These are phyloP conservation scores for Suillus lakei DNA, from an alignment of 768 basidiomycete genomes.

Conservation along the genomic window DNA sequence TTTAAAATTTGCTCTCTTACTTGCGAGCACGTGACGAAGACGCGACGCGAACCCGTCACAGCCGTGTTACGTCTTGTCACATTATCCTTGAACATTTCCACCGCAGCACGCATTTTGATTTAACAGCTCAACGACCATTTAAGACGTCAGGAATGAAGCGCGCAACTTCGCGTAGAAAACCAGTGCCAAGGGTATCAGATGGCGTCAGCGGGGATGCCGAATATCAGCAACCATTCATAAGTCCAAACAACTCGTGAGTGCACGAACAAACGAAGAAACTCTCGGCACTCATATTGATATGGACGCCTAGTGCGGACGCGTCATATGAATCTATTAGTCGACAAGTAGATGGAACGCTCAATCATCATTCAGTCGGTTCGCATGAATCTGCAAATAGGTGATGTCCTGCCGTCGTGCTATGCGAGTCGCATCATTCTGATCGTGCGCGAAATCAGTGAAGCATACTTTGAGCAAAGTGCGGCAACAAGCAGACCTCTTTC, in stretches of 20 bases:
- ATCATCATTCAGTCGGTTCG: slow-evolving; percentile 9
- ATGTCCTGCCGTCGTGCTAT: not conserved
- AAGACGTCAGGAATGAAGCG: not conserved
- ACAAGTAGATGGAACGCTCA: slow-evolving; percentile 4
- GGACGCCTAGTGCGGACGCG: not conserved
- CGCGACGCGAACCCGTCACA: slow-evolving; percentile 15
- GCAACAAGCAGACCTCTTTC: not conserved
- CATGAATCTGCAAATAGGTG: slow-evolving; percentile 10
- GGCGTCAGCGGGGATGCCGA: slow-evolving; percentile 3
- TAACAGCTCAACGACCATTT: not conserved
- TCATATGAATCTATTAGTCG: slow-evolving; percentile 4
- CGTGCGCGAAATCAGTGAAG: slow-evolving; percentile 14
- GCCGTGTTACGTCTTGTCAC: slow-evolving; percentile 18
- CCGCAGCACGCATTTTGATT: slow-evolving; percentile 10
- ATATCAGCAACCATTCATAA: not conserved
- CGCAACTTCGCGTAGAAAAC: slow-evolving; percentile 30
- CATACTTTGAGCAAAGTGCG: not conserved
- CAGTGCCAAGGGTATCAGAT: slow-evolving; percentile 15
- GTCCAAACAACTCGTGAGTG: slow-evolving; percentile 5
- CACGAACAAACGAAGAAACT: not conserved
- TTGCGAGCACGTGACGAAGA: slow-evolving; percentile 14
- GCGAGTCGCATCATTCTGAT: not conserved
- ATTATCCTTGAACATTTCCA: slow-evolving; percentile 17
- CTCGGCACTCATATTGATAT: not conserved
- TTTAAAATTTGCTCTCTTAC: not conserved